Base-by-base conservation (phyloP, 495 filamentous ascomycete genomes). In the Rhizodiscina lignyota region DNA sequence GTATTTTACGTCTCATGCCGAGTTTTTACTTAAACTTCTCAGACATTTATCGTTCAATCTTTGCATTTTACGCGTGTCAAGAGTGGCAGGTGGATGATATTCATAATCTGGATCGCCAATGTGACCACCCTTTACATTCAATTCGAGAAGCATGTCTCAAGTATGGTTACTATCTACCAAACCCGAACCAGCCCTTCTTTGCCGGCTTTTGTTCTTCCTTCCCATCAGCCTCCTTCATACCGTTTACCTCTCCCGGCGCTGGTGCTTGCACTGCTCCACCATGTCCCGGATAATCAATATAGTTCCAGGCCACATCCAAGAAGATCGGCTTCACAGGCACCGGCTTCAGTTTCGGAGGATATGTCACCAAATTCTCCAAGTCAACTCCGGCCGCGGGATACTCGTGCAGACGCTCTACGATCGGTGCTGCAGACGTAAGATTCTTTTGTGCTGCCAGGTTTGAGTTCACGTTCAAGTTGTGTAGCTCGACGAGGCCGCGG, bases 221-320 rank as follows among this genome's bases (percentile, higher is more conserved):
- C 36, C 34, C 42, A 29, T 15, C 44, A 42, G 30, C 37, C 27
- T 47, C 49, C 12, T 61, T 48, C 24, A 55, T 55, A 21, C 27
- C 48, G 36, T 51, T 44, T 35, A 12, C 45, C 43, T 22, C 39
- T 24, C 39, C 34, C 13, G 33, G 16, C 20, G 30, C 44, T 5
- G 47, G 38, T 2, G 38, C 50, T 29, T 51, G 45, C 5, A 41
- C 42, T 4, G 10, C 35, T 11, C 21, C 40, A 27, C 51, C 45
- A 13, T 21, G 43, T 2, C 78, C 80, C 2, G 89, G 86, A 54
- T 99, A 99, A 16, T 84, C 76, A 40, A 99, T 83, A 52, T 93
- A 99, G 53, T 96, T 99, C 79, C 83, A 96, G 12, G 89, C 89
- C 10, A 93, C 81, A 52, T 99, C 89, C 30, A 96, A 68, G 64